phyloP scores from a whole-genome alignment of 192 early-diverging fungal species.

The Funneliformis geosporum region DNA sequence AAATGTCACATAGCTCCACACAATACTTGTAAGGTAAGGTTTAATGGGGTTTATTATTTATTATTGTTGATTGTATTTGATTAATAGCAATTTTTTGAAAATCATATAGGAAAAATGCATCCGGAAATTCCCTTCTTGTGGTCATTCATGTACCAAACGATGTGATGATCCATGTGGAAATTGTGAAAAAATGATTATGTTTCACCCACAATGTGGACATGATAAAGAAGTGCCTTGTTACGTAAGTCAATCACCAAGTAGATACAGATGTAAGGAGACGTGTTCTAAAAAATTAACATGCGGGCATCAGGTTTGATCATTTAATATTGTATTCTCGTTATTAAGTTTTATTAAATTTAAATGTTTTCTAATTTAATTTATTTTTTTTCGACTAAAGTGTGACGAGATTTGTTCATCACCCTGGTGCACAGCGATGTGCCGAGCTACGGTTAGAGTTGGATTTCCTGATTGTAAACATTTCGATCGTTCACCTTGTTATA shows the following conservation, averaged over 20 bases:
- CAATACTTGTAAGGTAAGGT: conserved; percentile 16
- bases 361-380: background rate
- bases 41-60: background rate
- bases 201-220: conserved; percentile 19
- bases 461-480: background rate
- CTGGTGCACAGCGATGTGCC: background rate
- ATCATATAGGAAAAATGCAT: conserved; percentile 14
- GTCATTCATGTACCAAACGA: conserved; percentile 17
- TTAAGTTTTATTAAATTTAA: too few relatives aligned
- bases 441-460: background rate
- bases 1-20: conserved; percentile 23
- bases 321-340: background rate
- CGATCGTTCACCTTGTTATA: background rate
- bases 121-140: conserved; percentile 14
- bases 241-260: background rate
- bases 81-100: background rate
- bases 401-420: background rate
- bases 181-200: background rate
- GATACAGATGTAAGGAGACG: background rate
- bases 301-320: conserved; percentile 9
- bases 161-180: conserved; percentile 6
- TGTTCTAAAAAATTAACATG: conserved; percentile 14
- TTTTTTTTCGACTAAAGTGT: background rate
- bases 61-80: background rate
- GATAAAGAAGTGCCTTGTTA: background rate